phyloP scores from a whole-genome alignment of 495 filamentous ascomycete species.

The Paragyromitra xinjiangensis region DNA sequence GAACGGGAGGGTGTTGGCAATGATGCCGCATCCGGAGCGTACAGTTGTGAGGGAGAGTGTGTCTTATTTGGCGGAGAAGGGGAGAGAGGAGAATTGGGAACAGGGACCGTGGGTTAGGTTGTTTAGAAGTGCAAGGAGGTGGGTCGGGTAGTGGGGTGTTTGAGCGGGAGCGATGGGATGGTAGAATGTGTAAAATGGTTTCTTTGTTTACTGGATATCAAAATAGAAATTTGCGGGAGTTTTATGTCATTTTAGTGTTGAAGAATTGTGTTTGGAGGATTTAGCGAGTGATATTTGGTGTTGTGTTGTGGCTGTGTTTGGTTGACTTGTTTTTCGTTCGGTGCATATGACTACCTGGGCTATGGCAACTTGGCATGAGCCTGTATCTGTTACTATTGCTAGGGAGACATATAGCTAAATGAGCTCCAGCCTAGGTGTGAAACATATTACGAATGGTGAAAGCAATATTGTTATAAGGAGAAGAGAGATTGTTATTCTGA shows the following conservation, averaged over 20 bases:
- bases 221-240: not conserved
- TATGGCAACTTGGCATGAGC: too few relatives aligned
- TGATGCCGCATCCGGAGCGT: conserved; percentile 97
- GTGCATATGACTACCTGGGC: too few relatives aligned
- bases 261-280: conserved; percentile 52
- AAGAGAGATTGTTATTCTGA: too few relatives aligned
- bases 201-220: not conserved
- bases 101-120: conserved; percentile 85
- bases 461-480: too few relatives aligned
- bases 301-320: too few relatives aligned
- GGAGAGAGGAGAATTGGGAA: conserved; percentile 78
- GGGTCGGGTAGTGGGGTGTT: conserved; percentile 71
- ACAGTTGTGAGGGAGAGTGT: conserved; percentile 85
- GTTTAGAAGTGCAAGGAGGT: conserved; percentile 81
- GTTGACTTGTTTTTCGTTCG: too few relatives aligned
- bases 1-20: conserved; percentile 86
- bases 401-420: too few relatives aligned
- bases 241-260: conserved; percentile 31
- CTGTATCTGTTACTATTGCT: too few relatives aligned
- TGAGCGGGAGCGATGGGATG: not conserved
- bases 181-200: not conserved
- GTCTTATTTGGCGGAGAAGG: conserved; percentile 73
- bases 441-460: too few relatives aligned
- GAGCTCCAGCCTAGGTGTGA: too few relatives aligned
- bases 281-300: not conserved